Percentiles rank a stretch among this genome's conserved stretches.
phyloP scores from a whole-genome alignment of 2,329 filamentous ascomycete genomes.

The Drechslerella coelobrocha region DNA sequence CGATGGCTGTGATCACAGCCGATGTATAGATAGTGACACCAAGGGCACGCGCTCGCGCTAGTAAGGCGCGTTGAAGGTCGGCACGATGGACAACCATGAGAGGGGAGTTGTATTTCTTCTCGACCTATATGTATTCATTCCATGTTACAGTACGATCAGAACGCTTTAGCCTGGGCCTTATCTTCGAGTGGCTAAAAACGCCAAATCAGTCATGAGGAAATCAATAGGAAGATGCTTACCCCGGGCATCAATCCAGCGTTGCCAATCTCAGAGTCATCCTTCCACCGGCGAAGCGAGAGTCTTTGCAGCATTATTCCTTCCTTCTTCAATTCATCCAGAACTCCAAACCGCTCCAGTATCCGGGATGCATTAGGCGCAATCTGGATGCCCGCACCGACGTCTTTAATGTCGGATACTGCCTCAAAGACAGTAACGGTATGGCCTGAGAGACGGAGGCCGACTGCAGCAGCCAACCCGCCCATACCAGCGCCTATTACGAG shows the following conservation, averaged over 20 bases:
- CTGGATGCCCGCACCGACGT: constrained; percentile 66
- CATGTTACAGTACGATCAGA: constrained; percentile 51
- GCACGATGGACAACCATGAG: constrained; percentile 64
- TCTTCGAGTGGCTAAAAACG: too few species aligned
- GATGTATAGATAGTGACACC: constrained; percentile 57
- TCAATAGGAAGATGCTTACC: constrained; percentile 55
- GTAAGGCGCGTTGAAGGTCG: constrained; percentile 61
- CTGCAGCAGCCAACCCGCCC: constrained; percentile 23
- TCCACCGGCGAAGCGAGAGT: constrained; percentile 33
- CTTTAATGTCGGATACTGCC: constrained; percentile 27
- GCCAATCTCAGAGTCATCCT: constrained; percentile 40
- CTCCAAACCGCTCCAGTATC: constrained; percentile 63
- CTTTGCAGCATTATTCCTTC: constrained; percentile 35
- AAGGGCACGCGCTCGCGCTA: constrained; percentile 58
- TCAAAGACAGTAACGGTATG: constrained; percentile 23
- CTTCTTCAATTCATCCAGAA: constrained; percentile 60
- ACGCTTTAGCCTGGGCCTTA: constrained; percentile 46
- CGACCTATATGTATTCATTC: constrained; percentile 31
- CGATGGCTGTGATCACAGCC: constrained; percentile 26
- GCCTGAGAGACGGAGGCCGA: constrained; percentile 21
- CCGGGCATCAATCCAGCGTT: constrained; percentile 42
- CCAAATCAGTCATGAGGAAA: too few species aligned
- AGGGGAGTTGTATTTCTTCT: constrained; percentile 57
- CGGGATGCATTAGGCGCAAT: constrained; percentile 63
- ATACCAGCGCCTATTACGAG: constrained; percentile 31